A percentile compares a stretch with the other conserved stretches of the same genome.
phyloP scores from a whole-genome alignment of 2,329 filamentous ascomycete species.

The Talaromyces verruculosus region DNA sequence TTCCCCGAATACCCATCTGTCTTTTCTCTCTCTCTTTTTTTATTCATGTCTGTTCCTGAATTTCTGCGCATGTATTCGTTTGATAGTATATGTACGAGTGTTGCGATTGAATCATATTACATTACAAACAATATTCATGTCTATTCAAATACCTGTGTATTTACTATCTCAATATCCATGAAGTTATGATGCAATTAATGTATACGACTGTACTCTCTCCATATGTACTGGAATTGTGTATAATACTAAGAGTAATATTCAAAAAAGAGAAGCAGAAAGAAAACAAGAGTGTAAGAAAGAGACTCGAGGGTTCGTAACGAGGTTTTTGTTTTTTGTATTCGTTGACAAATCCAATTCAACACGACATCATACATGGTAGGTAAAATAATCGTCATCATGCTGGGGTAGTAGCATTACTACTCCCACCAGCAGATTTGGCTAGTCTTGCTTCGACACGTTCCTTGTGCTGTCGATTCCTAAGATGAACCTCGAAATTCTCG shows the following conservation, averaged over 20 bases:
- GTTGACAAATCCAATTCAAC: neutral
- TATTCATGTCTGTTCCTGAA: neutral
- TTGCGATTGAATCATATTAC: neutral
- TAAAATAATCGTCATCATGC: slow-evolving; percentile 6
- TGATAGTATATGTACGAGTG: neutral
- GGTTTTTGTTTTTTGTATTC: neutral
- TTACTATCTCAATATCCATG: neutral
- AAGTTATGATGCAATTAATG: neutral
- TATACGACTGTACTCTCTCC: neutral
- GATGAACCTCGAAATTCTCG: slow-evolving; percentile 87
- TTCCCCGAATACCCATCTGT: slow-evolving; percentile 15
- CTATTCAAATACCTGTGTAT: slow-evolving; percentile 1
- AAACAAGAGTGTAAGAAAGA: neutral
- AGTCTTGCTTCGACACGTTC: slow-evolving; percentile 63
- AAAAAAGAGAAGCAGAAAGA: slow-evolving; percentile 5
- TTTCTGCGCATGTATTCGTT: neutral
- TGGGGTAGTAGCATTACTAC: neutral
- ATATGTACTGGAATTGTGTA: slow-evolving; percentile 18
- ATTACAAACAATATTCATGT: neutral
- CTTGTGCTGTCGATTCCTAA: slow-evolving; percentile 79
- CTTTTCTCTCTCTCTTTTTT: neutral
- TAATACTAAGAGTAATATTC: slow-evolving; percentile 5
- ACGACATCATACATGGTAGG: slow-evolving; percentile 6
- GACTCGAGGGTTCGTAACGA: neutral
- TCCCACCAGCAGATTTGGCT: slow-evolving; percentile 1